These are phyloP conservation scores for Botrytis medusae DNA, from an alignment of 2,329 filamentous ascomycete species.

Conservation along the genomic window DNA sequence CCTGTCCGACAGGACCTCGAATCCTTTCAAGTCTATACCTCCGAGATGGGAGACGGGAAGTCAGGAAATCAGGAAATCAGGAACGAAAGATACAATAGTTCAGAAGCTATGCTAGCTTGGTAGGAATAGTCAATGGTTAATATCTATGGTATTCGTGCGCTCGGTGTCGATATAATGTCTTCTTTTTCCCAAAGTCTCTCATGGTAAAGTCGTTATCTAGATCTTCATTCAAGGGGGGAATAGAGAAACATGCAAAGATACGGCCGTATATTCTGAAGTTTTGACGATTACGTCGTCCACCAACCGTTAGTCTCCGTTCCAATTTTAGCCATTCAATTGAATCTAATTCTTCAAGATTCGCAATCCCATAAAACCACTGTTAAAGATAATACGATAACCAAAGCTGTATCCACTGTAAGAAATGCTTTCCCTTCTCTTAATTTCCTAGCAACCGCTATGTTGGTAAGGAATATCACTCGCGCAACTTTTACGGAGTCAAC, in stretches of 20 bases:
- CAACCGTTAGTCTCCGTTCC: background rate
- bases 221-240: background rate
- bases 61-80: background rate
- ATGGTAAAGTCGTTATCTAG: background rate
- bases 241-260: background rate
- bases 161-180: background rate
- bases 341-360: background rate
- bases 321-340: background rate
- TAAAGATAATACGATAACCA: background rate
- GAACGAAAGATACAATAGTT: background rate
- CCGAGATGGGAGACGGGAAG: background rate
- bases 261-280: background rate
- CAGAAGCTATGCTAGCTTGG: background rate
- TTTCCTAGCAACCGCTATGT: background rate
- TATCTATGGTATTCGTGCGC: background rate
- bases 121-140: background rate
- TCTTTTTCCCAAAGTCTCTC: background rate
- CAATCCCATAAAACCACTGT: background rate
- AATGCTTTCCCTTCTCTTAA: background rate
- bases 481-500: background rate
- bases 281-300: background rate
- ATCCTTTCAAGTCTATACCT: background rate
- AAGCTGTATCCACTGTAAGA: conserved; percentile 1
- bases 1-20: background rate
- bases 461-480: conserved; percentile 11